These are phyloP conservation scores for Fraxinus quadrangulata DNA, from an alignment of 257 asterid genomes.

Conservation along the genomic window DNA sequence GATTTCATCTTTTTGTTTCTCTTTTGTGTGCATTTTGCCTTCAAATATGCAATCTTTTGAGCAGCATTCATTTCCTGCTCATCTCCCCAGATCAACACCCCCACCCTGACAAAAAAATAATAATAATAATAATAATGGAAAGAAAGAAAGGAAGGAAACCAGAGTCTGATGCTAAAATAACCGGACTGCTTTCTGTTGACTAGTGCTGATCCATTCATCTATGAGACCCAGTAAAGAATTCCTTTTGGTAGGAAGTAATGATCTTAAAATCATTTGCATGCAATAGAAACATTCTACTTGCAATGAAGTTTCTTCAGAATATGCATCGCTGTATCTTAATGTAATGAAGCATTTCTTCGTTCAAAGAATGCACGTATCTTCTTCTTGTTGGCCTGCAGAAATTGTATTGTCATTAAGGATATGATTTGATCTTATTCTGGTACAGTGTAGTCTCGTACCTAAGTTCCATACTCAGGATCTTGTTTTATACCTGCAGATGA, in stretches of 20 bases:
- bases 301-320: not conserved
- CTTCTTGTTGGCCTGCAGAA: conserved; percentile 1
- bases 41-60: not conserved
- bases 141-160: not conserved
- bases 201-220: not conserved
- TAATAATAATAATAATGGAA: no score
- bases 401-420: not conserved
- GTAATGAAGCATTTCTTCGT: not conserved
- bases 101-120: no score
- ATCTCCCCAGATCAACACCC: not conserved
- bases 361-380: not conserved
- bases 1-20: not conserved
- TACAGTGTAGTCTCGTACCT: not conserved
- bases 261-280: not conserved
- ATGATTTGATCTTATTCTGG: not conserved
- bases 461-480: not conserved
- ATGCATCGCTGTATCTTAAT: not conserved
- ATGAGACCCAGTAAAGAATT: not conserved
- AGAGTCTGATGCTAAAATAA: not conserved
- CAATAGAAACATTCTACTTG: not conserved
- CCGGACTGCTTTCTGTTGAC: not conserved
- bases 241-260: not conserved
- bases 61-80: not conserved
- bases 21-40: not conserved
- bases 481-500: conserved; percentile 58